phyloP scores from a whole-genome alignment of 2,329 filamentous ascomycete genomes.

The Sphaceloma murrayae region DNA sequence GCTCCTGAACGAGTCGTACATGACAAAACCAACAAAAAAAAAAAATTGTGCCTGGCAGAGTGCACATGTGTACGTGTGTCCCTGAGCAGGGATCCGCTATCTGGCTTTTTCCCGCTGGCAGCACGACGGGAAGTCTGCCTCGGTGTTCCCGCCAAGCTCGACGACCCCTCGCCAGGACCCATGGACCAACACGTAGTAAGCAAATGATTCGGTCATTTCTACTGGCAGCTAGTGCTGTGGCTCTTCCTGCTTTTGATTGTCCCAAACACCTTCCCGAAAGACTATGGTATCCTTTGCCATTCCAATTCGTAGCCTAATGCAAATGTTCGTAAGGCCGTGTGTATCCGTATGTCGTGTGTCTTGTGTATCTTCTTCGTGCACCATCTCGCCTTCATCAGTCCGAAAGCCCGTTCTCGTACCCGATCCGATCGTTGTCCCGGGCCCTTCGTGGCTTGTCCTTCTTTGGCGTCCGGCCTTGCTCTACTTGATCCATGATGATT shows the following conservation, averaged over 20 bases:
- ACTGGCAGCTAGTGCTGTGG: constrained; percentile 7
- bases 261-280: constrained; percentile 14
- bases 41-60: no score
- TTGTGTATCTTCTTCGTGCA: no score
- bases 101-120: no score
- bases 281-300: constrained; percentile 6
- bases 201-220: no score
- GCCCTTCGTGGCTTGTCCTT: constrained; percentile 4
- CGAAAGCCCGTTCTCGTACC: constrained; percentile 9
- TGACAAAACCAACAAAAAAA: no score
- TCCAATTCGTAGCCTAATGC: background rate
- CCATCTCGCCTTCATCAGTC: background rate
- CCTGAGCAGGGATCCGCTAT: no score
- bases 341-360: background rate
- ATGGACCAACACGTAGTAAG: no score
- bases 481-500: constrained; percentile 26
- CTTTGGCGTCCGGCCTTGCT: constrained; percentile 2
- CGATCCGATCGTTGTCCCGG: constrained; percentile 10
- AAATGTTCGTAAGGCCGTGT: constrained; percentile 4
- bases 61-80: no score
- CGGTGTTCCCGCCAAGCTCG: no score
- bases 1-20: no score
- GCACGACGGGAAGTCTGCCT: no score
- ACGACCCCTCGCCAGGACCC: no score
- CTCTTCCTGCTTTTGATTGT: constrained; percentile 2